Evolutionary conservation across 163 green algal genomes (phyloP).

Genomic region (Chlorella variabilis): DNA sequence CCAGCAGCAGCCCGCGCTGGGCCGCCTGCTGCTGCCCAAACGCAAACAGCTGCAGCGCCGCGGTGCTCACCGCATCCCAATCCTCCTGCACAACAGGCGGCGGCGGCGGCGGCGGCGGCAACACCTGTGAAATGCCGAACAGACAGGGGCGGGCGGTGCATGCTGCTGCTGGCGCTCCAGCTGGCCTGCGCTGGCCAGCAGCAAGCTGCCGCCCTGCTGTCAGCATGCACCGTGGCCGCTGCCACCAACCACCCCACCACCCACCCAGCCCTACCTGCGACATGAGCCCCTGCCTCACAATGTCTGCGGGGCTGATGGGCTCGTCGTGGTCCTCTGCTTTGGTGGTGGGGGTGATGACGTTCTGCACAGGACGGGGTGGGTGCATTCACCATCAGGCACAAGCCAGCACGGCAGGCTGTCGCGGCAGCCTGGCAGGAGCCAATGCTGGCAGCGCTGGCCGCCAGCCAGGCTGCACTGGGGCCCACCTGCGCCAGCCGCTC

Average conservation of each 20-base stretch:
- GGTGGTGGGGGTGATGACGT: conserved; percentile 68
- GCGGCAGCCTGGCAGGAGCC: too few species aligned
- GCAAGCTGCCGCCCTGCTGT: too few species aligned
- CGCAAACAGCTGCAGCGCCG: conserved; percentile 89
- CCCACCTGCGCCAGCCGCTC: conserved; percentile 64
- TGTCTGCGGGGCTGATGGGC: conserved; percentile 89
- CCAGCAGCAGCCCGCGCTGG: conserved; percentile 91
- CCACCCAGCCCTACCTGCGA: conserved; percentile 21
- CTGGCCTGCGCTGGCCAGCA: too few species aligned
- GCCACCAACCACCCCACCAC: not conserved
- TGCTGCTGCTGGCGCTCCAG: too few species aligned
- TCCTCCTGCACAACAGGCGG: conserved; percentile 61
- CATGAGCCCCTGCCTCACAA: conserved; percentile 76
- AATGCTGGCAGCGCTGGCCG: too few species aligned
- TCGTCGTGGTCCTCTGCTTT: conserved; percentile 88
- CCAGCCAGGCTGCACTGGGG: too few species aligned
- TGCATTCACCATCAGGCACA: too few species aligned
- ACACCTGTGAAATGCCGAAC: too few species aligned
- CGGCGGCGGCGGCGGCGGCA: too few species aligned
- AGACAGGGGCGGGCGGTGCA: too few species aligned
- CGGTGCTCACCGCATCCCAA: conserved; percentile 77
- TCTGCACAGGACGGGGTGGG: not conserved
- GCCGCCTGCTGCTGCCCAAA: conserved; percentile 90
- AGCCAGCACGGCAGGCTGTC: too few species aligned
- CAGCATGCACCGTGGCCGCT: too few species aligned